phyloP scores from a whole-genome alignment of 345 rosid genomes.

The Ailanthus altissimus region DNA sequence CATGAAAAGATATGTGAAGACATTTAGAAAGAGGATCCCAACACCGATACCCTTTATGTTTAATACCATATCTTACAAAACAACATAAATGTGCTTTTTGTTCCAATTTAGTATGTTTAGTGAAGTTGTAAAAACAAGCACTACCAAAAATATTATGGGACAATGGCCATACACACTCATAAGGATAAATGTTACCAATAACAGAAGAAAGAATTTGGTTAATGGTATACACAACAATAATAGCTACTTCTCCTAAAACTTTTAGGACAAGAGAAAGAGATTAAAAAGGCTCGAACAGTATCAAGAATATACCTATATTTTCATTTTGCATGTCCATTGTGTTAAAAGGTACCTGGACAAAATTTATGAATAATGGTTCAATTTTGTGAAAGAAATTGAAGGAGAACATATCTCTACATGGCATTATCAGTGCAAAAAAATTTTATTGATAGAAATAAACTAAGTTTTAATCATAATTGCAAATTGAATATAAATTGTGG shows the following conservation, averaged over 20 bases:
- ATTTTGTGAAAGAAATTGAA: not conserved
- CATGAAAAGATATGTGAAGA: no score
- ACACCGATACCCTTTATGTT: not conserved
- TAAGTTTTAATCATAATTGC: no score
- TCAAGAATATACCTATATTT: constrained; percentile 17
- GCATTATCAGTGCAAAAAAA: no score
- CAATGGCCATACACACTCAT: constrained; percentile 1
- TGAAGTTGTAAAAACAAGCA: not conserved
- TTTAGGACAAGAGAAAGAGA: not conserved
- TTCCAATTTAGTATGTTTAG: constrained; percentile 2
- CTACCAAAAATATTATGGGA: constrained; percentile 3
- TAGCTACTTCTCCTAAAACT: no score
- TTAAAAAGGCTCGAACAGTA: not conserved
- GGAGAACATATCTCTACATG: no score
- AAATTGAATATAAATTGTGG: no score
- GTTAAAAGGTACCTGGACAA: constrained; percentile 12
- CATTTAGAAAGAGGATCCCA: no score
- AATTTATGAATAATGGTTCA: constrained; percentile 2
- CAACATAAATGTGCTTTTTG: not conserved
- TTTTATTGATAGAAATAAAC: no score
- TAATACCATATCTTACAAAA: constrained; percentile 12
- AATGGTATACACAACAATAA: no score
- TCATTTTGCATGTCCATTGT: constrained; percentile 7
- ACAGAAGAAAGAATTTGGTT: not conserved
- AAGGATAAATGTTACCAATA: not conserved